Evolutionary conservation across 768 basidiomycete species (phyloP).

Genomic region (Gautieria morchelliformis): DNA sequence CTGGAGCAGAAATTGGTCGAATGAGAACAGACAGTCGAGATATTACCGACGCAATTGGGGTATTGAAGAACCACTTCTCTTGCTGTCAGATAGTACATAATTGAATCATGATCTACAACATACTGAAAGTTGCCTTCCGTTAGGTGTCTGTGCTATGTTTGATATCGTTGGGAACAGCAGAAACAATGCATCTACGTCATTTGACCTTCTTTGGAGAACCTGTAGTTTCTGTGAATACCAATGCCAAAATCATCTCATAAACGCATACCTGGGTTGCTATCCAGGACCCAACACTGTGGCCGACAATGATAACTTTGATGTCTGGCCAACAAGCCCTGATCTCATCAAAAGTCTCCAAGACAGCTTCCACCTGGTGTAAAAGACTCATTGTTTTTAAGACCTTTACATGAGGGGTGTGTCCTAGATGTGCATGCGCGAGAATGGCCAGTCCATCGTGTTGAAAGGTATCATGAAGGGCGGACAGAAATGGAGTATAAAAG

Average conservation of each 20-base stretch:
- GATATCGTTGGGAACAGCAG: constrained; percentile 65
- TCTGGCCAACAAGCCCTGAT: constrained; percentile 10
- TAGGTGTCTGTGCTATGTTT: constrained; percentile 54
- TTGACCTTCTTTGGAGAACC: constrained; percentile 40
- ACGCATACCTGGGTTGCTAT: constrained; percentile 44
- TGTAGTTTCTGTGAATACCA: constrained; percentile 15
- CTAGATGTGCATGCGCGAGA: constrained; percentile 53
- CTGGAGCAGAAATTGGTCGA: constrained; percentile 26
- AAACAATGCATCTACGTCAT: constrained; percentile 34
- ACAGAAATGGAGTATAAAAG: constrained; percentile 62
- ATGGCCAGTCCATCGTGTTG: constrained; percentile 35
- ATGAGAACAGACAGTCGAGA: constrained; percentile 35
- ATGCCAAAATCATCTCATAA: constrained; percentile 5
- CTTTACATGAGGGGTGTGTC: constrained; percentile 42
- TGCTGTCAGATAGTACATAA: neutral
- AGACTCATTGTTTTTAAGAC: constrained; percentile 27
- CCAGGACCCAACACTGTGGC: constrained; percentile 72
- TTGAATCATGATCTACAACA: constrained; percentile 17
- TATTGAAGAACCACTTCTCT: constrained; percentile 36
- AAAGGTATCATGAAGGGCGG: constrained; percentile 32
- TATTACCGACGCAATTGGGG: constrained; percentile 35
- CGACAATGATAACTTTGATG: constrained; percentile 36
- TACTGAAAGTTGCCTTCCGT: constrained; percentile 51
- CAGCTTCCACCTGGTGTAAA: constrained; percentile 41
- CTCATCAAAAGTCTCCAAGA: constrained; percentile 43